phyloP scores from a whole-genome alignment of 2,329 filamentous ascomycete genomes.

The Clarireedia monteithiana region DNA sequence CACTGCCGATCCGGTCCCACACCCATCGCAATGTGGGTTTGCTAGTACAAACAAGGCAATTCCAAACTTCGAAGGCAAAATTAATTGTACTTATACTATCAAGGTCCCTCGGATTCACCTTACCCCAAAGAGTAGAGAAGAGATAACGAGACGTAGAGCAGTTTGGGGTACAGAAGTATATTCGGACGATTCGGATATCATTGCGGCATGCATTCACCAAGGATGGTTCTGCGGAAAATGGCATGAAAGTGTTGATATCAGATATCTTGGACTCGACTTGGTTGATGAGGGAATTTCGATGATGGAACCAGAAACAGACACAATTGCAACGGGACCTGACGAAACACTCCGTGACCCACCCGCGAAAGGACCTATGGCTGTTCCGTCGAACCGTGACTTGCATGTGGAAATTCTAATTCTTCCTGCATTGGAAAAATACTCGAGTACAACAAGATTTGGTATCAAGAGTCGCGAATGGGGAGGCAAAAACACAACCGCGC shows the following conservation, averaged over 20 bases:
- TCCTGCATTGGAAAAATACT: conserved; percentile 70
- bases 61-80: conserved; percentile 62
- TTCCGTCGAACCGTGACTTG: conserved; percentile 65
- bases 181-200: conserved; percentile 88
- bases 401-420: conserved; percentile 83
- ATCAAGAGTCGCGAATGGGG: conserved; percentile 77
- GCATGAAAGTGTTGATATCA: conserved; percentile 66
- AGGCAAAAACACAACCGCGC: conserved; percentile 35
- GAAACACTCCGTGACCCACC: conserved; percentile 44
- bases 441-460: conserved; percentile 67
- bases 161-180: conserved; percentile 94
- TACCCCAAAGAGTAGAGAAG: conserved; percentile 60
- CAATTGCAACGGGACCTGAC: not conserved
- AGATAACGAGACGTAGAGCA: conserved; percentile 72
- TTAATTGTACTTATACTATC: conserved; percentile 83
- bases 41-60: conserved; percentile 35
- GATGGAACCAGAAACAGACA: conserved; percentile 3
- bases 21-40: conserved; percentile 17
- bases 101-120: conserved; percentile 79
- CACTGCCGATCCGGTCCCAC: conserved; percentile 36
- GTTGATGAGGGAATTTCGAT: conserved; percentile 23
- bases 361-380: conserved; percentile 50
- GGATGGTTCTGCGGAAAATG: conserved; percentile 91
- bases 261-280: conserved; percentile 52
- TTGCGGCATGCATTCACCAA: conserved; percentile 86